Base-by-base conservation (phyloP, 768 basidiomycete genomes). In the Suillus subluteus region DNA sequence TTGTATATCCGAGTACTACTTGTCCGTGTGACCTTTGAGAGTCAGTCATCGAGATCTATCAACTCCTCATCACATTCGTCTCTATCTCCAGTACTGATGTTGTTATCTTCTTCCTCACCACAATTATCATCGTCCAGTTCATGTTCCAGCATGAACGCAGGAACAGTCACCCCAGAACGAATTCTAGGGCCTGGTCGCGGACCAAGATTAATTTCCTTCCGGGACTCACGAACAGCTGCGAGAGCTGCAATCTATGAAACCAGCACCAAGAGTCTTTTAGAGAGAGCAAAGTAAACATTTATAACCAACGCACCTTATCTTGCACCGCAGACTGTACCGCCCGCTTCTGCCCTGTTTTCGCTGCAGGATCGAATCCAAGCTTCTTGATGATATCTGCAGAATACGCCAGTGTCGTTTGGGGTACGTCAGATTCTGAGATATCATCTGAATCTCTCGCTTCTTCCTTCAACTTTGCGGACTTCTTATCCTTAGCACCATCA, bases 301-400 rank as follows among this genome's bases (percentile, higher is more conserved):
- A 48, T 21, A 30, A 64, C 18, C 43, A 50, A 63, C 79, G 35
- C 50, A 91, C 92, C 85, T 93, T 91, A 66, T 84, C 83, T 74
- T 86, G 83, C 26, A 84, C 75, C 13, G 77, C 79, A 11, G 76
- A 72, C 58, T 83, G 79, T 43, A 80, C 79, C 0, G 69, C 70
- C 65, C 80, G 81, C 48, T 79, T 78, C 48, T 81, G 82, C 2
- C 87, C 87, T 52, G 79, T 75, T 71, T 87, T 89, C 9, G 81
- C 72, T 3, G 87, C 86, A 32, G 94, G 94, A 76, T 95, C 91
- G 66, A 95, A 95, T 2, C 94, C 94, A 4, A 95, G 80, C 6
- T 84, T 81, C 72, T 89, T 89, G 72, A 95, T 87, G 30, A 91
- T 75, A 61, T 81, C 80, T 0, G 89, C 87, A 46, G 89, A 88